Percentiles rank a stretch among this genome's conserved stretches.
Conservation (phyloP, 202 grass and related monocot genomes). For the Digitaria exilis region DNA sequence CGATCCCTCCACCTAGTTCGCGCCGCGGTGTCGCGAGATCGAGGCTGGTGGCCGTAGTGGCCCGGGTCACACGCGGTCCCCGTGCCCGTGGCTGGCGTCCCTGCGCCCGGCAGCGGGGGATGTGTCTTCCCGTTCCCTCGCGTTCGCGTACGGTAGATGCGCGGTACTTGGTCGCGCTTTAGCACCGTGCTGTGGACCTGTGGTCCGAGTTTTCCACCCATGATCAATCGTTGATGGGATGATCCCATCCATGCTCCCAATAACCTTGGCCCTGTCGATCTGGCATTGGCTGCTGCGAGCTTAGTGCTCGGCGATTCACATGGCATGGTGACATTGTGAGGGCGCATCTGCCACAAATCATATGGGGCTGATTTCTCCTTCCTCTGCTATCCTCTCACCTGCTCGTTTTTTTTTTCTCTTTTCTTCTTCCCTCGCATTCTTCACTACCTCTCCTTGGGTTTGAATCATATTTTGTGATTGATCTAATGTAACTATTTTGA, state of each 20-base stretch:
- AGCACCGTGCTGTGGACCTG: background rate
- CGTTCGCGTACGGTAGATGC: background rate
- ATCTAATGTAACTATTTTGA: too few relatives aligned
- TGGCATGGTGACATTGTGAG: background rate
- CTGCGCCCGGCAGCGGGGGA: background rate
- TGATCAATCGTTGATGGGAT: background rate
- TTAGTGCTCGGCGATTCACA: background rate
- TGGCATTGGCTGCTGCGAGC: background rate
- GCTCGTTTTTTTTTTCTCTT: too few relatives aligned
- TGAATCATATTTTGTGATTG: too few relatives aligned
- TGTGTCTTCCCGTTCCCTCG: background rate
- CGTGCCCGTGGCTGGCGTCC: background rate
- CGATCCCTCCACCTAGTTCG: background rate
- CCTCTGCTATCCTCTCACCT: too few relatives aligned
- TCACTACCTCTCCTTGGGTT: too few relatives aligned
- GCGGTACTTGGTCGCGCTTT: background rate
- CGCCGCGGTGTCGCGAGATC: background rate
- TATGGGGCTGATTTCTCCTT: too few relatives aligned
- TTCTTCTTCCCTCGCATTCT: too few relatives aligned
- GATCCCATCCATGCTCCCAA: background rate
- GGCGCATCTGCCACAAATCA: too few relatives aligned
- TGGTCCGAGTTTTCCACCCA: background rate
- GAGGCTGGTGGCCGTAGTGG: background rate
- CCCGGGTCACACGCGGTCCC: background rate
- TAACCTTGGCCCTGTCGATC: background rate